phyloP scores from a whole-genome alignment of 768 basidiomycete genomes.

The Pleurotus citrinopileatus region DNA sequence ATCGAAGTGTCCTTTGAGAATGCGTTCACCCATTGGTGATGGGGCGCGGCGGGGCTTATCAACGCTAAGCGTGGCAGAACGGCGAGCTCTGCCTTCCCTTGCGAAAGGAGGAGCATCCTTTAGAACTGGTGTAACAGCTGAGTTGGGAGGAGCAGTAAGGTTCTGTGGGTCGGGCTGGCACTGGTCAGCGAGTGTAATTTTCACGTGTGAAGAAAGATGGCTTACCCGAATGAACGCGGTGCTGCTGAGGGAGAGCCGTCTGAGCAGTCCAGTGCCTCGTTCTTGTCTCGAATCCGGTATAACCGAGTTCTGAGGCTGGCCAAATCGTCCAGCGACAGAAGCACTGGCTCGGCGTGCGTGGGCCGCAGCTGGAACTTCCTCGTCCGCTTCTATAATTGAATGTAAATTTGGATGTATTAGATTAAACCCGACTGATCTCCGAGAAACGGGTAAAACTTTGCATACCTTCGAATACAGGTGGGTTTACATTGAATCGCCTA shows the following conservation, averaged over 20 bases:
- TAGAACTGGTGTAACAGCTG: slow-evolving; percentile 41
- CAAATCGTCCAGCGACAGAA: slow-evolving; percentile 50
- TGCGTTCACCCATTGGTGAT: slow-evolving; percentile 89
- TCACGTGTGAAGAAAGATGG: slow-evolving; percentile 10
- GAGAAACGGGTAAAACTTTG: slow-evolving; percentile 9
- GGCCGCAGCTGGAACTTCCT: slow-evolving; percentile 37
- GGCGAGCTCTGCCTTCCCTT: slow-evolving; percentile 38
- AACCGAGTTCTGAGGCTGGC: slow-evolving; percentile 36
- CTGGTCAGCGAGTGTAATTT: slow-evolving; percentile 20
- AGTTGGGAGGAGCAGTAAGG: slow-evolving; percentile 50
- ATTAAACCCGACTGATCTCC: background rate
- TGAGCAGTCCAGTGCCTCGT: slow-evolving; percentile 67
- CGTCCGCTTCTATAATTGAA: slow-evolving; percentile 29
- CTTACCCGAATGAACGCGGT: slow-evolving; percentile 56
- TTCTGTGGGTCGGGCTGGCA: slow-evolving; percentile 25
- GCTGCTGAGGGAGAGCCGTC: slow-evolving; percentile 70
- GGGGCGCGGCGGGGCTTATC: slow-evolving; percentile 65
- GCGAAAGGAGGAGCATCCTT: slow-evolving; percentile 23
- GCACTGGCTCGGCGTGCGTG: slow-evolving; percentile 66
- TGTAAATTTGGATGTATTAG: background rate
- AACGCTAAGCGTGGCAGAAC: slow-evolving; percentile 58
- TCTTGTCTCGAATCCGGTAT: slow-evolving; percentile 54
- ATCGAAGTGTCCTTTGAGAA: slow-evolving; percentile 89
- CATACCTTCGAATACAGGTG: slow-evolving; percentile 64
- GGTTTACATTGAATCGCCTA: slow-evolving; percentile 46